Evolutionary conservation across 2,329 filamentous ascomycete genomes (phyloP).

Genomic region (Diaporthe sp.): DNA sequence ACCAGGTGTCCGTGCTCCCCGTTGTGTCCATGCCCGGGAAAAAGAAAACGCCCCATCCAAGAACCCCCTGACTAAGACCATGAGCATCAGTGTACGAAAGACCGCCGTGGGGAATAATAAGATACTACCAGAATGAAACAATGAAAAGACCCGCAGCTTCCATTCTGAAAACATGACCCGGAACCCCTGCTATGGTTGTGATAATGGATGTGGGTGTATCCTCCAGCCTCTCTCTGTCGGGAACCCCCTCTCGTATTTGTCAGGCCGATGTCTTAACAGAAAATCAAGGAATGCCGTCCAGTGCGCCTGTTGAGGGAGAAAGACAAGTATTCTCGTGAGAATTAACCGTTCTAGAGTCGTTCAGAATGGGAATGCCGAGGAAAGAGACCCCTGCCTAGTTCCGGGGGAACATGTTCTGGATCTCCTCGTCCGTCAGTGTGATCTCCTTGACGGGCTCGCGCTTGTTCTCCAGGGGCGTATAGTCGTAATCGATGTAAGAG

Average conservation of each 20-base stretch:
- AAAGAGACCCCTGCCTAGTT: constrained; percentile 36
- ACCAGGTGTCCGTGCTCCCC: constrained; percentile 28
- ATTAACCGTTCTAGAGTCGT: constrained; percentile 33
- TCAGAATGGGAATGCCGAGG: neutral
- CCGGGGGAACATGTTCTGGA: constrained; percentile 76
- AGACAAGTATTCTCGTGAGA: constrained; percentile 39
- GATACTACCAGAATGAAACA: constrained; percentile 27
- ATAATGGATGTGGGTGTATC: constrained; percentile 28
- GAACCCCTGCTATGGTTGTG: constrained; percentile 31
- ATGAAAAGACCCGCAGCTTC: constrained; percentile 32
- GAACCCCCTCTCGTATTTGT: constrained; percentile 24
- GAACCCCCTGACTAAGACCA: constrained; percentile 12
- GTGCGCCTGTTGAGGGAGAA: constrained; percentile 28
- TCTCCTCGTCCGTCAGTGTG: constrained; percentile 81
- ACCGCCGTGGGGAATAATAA: constrained; percentile 36
- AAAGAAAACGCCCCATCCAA: constrained; percentile 36
- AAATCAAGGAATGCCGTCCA: constrained; percentile 21
- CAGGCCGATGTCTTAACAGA: neutral
- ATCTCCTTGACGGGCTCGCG: constrained; percentile 86
- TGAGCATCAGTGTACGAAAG: constrained; percentile 8
- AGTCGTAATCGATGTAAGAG: constrained; percentile 81
- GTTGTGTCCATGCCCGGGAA: constrained; percentile 24
- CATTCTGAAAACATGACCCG: constrained; percentile 32
- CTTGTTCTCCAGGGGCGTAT: constrained; percentile 80
- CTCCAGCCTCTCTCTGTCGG: constrained; percentile 19